Evolutionary conservation across 495 filamentous ascomycete genomes (phyloP), one percentile per base, ranked within the genome.

Genomic region (Tuber calosporum): DNA sequence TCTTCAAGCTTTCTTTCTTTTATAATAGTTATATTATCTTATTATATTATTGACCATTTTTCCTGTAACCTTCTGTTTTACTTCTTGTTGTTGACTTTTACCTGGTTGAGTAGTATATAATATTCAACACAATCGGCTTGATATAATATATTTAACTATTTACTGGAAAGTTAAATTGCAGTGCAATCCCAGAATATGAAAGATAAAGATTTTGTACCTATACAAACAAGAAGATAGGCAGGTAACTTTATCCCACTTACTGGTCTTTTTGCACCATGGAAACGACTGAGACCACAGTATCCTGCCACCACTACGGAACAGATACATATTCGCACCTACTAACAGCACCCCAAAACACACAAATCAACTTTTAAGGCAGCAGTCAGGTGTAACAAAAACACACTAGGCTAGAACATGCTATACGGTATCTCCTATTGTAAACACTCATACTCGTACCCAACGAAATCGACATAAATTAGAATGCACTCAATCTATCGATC

Each of bases 401-500:
- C 45, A n/a, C 22, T 13, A 8, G 45, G 45, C n/a, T 26, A 22
- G 45, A 53, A 53, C 45, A 26, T 40, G 11, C 39, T 8, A 0
- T 40, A 11, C 39, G 8, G 9, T 42, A 11, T 6, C 7, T 53
- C 45, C 26, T n/a, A 53, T 22, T 53, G 7, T 26, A 26, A 53
- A 53, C 22, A 53, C 45, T 53, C 22, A n/a, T 53, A 53, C 45
- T 53, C 22, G 11, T 53, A 22, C 45, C 45, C 45, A 26, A 26
- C 45, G 22, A 13, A 6, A 53, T 53, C 45, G 45, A 53, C 45
- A 53, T 45, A 69, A 30, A 72, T 66, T 72, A 71, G 58, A 71
- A 69, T 76, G 69, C 38, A n/a, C 36, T 72, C 74, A 69, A 70
- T 77, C 70, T 77, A 78, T 70, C 75, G 70, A 78, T 77, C 66